Percentiles rank a stretch among this genome's conserved stretches.
phyloP scores from a whole-genome alignment of 345 rosid genomes.

The Theobroma cacao region DNA sequence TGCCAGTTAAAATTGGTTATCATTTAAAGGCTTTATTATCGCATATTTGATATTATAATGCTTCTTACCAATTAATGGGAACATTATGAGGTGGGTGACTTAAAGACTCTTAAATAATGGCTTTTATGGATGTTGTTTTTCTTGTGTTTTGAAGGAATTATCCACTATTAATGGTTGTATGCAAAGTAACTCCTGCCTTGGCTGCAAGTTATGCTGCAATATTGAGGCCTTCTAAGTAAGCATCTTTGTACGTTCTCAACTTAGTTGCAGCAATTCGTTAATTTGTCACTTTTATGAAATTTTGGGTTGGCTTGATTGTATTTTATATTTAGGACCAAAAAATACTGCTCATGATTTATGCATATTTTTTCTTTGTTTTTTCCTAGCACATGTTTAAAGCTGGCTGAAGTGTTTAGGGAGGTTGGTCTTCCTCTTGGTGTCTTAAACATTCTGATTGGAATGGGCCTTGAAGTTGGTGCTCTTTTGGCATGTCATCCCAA shows the following conservation, averaged over 20 bases:
- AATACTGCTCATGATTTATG: not conserved
- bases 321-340: not conserved
- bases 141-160: slow-evolving; percentile 72
- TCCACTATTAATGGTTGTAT: slow-evolving; percentile 85
- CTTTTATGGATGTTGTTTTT: not conserved
- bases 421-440: slow-evolving; percentile 97
- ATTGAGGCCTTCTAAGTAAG: slow-evolving; percentile 85
- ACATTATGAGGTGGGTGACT: not conserved
- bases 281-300: slow-evolving; percentile 11
- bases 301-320: not conserved
- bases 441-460: slow-evolving; percentile 84
- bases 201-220: slow-evolving; percentile 97
- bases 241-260: slow-evolving; percentile 65
- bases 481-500: slow-evolving; percentile 88
- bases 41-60: not conserved
- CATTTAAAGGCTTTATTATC: not conserved
- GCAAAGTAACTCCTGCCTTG: slow-evolving; percentile 98
- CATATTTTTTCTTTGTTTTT: slow-evolving; percentile 8
- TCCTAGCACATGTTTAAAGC: slow-evolving; percentile 95
- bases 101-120: not conserved
- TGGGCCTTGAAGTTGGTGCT: slow-evolving; percentile 98
- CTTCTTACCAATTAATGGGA: not conserved
- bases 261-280: slow-evolving; percentile 4
- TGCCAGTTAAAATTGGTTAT: not conserved
- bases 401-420: slow-evolving; percentile 83